Conservation (phyloP, 2,329 filamentous ascomycete species). For the Cercospora beticola region DNA sequence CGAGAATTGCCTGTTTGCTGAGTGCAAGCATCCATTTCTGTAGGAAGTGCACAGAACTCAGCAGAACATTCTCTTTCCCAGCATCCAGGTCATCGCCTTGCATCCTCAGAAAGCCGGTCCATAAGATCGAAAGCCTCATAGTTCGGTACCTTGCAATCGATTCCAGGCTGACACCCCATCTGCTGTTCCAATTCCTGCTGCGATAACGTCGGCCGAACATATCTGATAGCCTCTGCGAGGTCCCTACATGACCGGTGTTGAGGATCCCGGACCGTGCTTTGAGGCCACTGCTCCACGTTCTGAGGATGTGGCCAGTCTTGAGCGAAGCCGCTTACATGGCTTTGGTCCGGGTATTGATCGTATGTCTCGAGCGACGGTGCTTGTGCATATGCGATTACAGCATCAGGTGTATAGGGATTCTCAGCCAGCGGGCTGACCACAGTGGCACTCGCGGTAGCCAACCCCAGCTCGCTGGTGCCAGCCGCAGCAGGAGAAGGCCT, state of each 20-base stretch:
- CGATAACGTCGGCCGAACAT: slow-evolving; percentile 41
- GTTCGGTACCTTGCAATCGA: slow-evolving; percentile 48
- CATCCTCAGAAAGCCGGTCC: slow-evolving; percentile 36
- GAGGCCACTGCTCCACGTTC: neutral
- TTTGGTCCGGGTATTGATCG: neutral
- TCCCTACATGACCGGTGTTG: slow-evolving; percentile 38
- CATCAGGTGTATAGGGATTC: no score
- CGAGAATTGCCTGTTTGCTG: neutral
- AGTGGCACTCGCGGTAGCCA: neutral
- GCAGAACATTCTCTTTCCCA: neutral
- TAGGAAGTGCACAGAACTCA: neutral
- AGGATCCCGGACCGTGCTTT: neutral
- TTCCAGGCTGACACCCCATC: slow-evolving; percentile 43
- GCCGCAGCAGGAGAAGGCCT: neutral
- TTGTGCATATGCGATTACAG: neutral
- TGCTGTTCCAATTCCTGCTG: slow-evolving; percentile 42
- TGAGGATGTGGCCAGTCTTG: neutral
- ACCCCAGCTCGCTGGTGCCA: neutral
- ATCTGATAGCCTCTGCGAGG: slow-evolving; percentile 48
- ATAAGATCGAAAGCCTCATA: slow-evolving; percentile 47
- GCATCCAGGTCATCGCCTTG: neutral
- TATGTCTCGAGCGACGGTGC: neutral
- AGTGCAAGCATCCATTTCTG: neutral
- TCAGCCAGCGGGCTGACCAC: neutral
- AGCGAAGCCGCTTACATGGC: neutral